Base-by-base conservation (phyloP, 179 eudicot species). In the Gypsophila paniculata region DNA sequence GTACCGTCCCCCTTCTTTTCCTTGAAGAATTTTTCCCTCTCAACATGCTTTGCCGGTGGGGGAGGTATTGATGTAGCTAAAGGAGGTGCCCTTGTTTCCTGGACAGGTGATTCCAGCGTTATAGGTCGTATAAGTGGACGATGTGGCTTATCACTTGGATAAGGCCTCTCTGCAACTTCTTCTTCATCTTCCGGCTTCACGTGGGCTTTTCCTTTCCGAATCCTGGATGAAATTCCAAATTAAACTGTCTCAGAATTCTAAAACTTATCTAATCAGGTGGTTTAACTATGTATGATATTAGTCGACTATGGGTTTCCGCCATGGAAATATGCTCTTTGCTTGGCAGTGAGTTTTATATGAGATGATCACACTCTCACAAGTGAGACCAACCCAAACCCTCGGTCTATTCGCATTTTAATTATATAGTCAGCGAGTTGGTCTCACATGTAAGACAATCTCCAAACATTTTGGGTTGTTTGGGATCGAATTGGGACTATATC, bases 201-300 rank as follows among this genome's bases (percentile, higher is more conserved):
- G 63, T 84, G 85, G 49, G 97, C 98, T 79, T 93, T 93, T 63
- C 98, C 98, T 85, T 93, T 93, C 34, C 96, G 83, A 61, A 88
- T 84, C 83, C 98, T 93, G 71, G 58, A 51, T 44, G 5, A 61
- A 34, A 18, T 36, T 68, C 25, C 61, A 55, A 46, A 26, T 54
- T 46, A 53, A 13, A 48, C 57, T 64, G 19, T 26, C 2, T 59
- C 42, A 2, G 10, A 2, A 42, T 42, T 42, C 46, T 72, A 25
- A 23, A 13, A 52, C 69, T 64, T 32, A 2, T 44, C 6, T 65
- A 26, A 11, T 19, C 42, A 15, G 48, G 52, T n/a, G 69, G 14
- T 25, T 32, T 34, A 19, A 65, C 54, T 42, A 65, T 10, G 44
- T 15, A 0, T 14, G 18, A 32, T 34, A 4, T 54, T 0, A 10